A percentile compares a stretch with the other conserved stretches of the same genome.
These are phyloP conservation scores for Botryotinia convoluta DNA, from an alignment of 2,329 filamentous ascomycete genomes.

Conservation along the genomic window DNA sequence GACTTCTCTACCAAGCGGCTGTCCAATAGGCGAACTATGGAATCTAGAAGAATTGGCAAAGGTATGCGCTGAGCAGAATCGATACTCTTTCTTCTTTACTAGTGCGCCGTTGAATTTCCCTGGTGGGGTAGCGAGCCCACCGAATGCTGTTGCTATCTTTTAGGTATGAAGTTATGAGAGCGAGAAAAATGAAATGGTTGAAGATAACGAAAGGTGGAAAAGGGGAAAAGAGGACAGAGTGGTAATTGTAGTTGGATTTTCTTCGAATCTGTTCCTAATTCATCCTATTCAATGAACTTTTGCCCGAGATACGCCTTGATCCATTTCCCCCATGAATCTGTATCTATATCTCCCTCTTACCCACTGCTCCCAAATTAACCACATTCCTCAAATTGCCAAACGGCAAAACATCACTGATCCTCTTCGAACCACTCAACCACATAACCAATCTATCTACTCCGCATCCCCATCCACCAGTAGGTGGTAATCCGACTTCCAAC, in stretches of 20 bases:
- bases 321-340: not conserved
- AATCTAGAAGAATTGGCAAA: conserved; percentile 36
- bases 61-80: conserved; percentile 50
- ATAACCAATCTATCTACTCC: conserved; percentile 89
- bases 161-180: not conserved
- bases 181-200: not conserved
- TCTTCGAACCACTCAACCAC: conserved; percentile 75
- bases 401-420: conserved; percentile 81
- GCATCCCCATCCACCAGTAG: conserved; percentile 92
- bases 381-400: conserved; percentile 82
- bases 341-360: not conserved
- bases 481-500: conserved; percentile 85
- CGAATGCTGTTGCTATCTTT: conserved; percentile 32
- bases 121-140: conserved; percentile 31
- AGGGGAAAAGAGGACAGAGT: not conserved
- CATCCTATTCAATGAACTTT: not conserved
- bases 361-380: conserved; percentile 44
- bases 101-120: conserved; percentile 53
- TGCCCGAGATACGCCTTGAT: too few relatives aligned
- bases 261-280: too few relatives aligned
- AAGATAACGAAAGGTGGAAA: not conserved
- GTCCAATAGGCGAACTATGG: conserved; percentile 36
- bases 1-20: conserved; percentile 29
- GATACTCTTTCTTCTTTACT: conserved; percentile 62
- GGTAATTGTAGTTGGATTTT: not conserved